Percentiles rank a stretch among this genome's conserved stretches.
Conservation (phyloP, 441 rosid genomes). For the Breynia disticha region DNA sequence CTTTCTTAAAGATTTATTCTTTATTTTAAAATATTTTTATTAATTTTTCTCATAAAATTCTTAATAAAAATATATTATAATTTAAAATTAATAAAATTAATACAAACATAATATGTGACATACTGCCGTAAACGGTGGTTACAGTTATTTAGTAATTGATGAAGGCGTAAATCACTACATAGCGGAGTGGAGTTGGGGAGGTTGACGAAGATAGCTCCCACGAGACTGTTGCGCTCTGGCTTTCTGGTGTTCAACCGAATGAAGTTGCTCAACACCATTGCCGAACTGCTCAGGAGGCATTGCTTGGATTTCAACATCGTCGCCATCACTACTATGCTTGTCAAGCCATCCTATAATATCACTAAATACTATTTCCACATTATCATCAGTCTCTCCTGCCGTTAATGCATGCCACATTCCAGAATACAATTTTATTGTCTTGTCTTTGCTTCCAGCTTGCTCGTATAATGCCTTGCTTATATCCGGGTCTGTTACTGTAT, state of each 20-base stretch:
- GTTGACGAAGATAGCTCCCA: slow-evolving; percentile 39
- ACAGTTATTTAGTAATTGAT: no score
- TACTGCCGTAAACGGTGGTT: no score
- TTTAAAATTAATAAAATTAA: no score
- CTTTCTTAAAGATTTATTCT: no score
- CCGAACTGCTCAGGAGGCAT: slow-evolving; percentile 8
- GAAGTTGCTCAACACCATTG: slow-evolving; percentile 12
- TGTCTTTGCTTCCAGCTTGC: slow-evolving; percentile 64
- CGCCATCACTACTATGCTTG: slow-evolving; percentile 25
- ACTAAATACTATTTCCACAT: slow-evolving; percentile 57
- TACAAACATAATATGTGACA: no score
- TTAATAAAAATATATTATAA: no score
- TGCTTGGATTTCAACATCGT: slow-evolving; percentile 21
- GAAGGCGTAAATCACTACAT: no score
- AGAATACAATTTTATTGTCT: slow-evolving; percentile 65
- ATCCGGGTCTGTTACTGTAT: slow-evolving; percentile 90
- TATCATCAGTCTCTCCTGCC: slow-evolving; percentile 71
- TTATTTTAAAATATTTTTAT: no score
- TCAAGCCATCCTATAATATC: slow-evolving; percentile 76
- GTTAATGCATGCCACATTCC: slow-evolving; percentile 96
- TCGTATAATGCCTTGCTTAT: slow-evolving; percentile 76
- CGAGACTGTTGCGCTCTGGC: slow-evolving; percentile 9
- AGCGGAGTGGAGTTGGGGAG: slow-evolving; percentile 44
- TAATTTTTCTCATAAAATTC: no score
- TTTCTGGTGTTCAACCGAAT: not conserved